A percentile compares a stretch with the other conserved stretches of the same genome.
phyloP scores from a whole-genome alignment of 2,329 filamentous ascomycete genomes.

The Aspergillus flavus region DNA sequence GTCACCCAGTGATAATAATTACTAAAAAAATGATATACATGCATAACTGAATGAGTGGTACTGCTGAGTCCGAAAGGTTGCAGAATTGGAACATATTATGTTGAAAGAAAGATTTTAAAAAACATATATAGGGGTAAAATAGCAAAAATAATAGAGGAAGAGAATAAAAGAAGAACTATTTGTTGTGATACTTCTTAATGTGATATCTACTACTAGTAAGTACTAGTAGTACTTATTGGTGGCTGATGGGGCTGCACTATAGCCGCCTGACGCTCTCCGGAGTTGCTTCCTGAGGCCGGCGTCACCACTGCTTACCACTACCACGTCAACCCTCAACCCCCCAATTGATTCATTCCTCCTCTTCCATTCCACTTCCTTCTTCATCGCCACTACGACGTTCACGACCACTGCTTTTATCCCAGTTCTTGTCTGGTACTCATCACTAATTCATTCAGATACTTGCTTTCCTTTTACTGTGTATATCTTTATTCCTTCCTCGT shows the following conservation, averaged over 20 bases:
- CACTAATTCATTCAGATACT: neutral
- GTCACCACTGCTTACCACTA: constrained; percentile 34
- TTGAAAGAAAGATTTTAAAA: neutral
- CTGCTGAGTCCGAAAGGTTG: neutral
- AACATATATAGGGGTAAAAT: neutral
- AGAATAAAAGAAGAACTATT: neutral
- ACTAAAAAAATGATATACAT: neutral
- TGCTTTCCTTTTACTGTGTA: neutral
- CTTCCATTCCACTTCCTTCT: constrained; percentile 11
- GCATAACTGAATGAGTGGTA: neutral
- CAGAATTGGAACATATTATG: no score
- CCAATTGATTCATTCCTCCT: constrained; percentile 13
- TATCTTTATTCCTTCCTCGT: neutral
- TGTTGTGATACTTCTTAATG: neutral
- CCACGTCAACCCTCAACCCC: constrained; percentile 25
- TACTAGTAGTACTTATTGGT: neutral
- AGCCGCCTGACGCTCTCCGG: constrained; percentile 39
- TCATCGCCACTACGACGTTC: constrained; percentile 8
- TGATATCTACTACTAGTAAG: neutral
- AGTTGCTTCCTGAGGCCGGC: constrained; percentile 27
- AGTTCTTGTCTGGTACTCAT: constrained; percentile 1
- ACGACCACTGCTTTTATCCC: constrained; percentile 11
- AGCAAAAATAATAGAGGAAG: neutral
- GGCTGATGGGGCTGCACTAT: constrained; percentile 30
- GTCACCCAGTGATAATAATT: neutral